Base-by-base conservation (phyloP, 2,329 filamentous ascomycete genomes). In the Calcarisporium arbuscula region DNA sequence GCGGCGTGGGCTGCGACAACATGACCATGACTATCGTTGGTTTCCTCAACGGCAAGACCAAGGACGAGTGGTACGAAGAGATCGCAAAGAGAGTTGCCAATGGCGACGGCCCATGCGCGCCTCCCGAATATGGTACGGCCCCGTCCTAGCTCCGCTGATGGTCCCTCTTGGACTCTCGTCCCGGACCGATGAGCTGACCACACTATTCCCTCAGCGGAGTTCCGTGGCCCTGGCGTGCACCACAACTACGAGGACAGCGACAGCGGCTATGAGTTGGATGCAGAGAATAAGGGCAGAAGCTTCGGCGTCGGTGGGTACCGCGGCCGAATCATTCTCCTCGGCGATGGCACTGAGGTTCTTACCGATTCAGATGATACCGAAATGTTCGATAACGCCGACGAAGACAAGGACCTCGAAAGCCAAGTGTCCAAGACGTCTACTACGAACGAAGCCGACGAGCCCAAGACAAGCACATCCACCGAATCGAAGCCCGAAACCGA, bases 11-110 rank as follows among this genome's bases (percentile, higher is more conserved):
- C 42, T 98, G 92, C 62, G 92, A 98, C 70, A 98, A 98, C 72
- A 98, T 98, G 92, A 98, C 92, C 49, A 96, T 98, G 84, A 70
- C 82, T 50, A 75, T 98, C 47, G 69, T 98, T 54, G 92, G 83
- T 48, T 79, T 98, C 57, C 75, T 98, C 49, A 79, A 85, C 54
- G 92, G 90, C 60, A 88, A 85, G 72, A 85, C 80, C 51, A 94
- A 94, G 75, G 89, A 95, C 56, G 84, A 95, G 67, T 98, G 92
- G 92, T 98, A 98, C 62, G 86, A 95, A 55, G 82, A 89, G 68
- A 84, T 98, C 61, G 87, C 83, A 53, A 87, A 84, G 68, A 80
- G 92, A 58, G 92, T 98, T 62, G 86, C 89, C 51, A 89, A 90
- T 60, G 92, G 90, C 64, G 92, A 98, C 65, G 92, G 92, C 54